phyloP scores from a whole-genome alignment of 148 eudicot species.

The Fagopyrum tataricum region DNA sequence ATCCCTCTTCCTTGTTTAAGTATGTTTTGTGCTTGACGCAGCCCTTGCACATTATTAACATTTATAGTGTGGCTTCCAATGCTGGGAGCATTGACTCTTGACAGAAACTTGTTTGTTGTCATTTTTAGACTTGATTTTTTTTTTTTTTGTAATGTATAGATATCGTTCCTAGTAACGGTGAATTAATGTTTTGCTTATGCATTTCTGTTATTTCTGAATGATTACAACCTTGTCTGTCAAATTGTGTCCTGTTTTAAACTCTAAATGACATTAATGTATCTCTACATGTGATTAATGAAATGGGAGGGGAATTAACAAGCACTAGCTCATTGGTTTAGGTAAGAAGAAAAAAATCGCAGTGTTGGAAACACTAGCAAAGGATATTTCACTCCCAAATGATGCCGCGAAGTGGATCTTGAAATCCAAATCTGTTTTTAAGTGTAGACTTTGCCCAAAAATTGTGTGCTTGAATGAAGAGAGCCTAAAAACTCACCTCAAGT shows the following conservation, averaged over 20 bases:
- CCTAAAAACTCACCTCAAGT: slow-evolving; percentile 62
- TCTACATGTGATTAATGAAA: not conserved
- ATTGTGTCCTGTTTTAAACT: not conserved
- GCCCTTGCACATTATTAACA: not conserved
- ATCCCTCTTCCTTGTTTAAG: not conserved
- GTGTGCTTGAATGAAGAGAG: slow-evolving; percentile 82
- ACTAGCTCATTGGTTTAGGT: not conserved
- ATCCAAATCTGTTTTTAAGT: slow-evolving; percentile 78
- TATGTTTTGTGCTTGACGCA: not conserved
- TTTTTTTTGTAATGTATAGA: not conserved
- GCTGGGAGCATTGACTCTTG: not conserved
- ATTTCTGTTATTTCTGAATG: not conserved
- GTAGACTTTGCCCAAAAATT: slow-evolving; percentile 86
- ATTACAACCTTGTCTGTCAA: not conserved
- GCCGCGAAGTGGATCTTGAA: slow-evolving; percentile 43
- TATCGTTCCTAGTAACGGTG: not conserved
- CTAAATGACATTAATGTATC: not conserved
- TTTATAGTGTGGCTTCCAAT: not conserved
- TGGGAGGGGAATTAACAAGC: not conserved
- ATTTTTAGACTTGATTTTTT: not conserved
- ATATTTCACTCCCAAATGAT: slow-evolving; percentile 28
- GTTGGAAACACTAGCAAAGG: slow-evolving; percentile 17
- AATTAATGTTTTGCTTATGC: not conserved
- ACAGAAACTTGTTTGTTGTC: not conserved
- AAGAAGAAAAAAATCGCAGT: not conserved